Evolutionary conservation across 176 grass and related monocot genomes (phyloP).

Genomic region (Calamus simplicifolius): DNA sequence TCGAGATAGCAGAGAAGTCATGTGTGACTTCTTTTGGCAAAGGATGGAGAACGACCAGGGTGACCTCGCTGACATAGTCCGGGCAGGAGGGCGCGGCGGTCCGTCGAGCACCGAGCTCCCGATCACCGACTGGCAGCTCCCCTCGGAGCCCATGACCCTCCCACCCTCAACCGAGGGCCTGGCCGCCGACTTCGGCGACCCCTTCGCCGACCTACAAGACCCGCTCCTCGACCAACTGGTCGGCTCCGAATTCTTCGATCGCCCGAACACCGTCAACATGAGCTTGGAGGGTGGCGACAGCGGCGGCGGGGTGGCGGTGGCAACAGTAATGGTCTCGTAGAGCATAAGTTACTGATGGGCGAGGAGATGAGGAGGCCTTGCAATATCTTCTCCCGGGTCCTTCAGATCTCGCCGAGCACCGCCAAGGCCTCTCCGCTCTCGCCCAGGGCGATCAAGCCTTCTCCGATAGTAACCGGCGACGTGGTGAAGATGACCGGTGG

Average conservation of each 20-base stretch:
- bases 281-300: too few species aligned
- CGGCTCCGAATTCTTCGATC: conserved; percentile 9
- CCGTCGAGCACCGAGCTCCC: not conserved
- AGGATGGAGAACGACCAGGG: conserved; percentile 15
- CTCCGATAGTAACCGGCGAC: conserved; percentile 8
- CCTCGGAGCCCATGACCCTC: not conserved
- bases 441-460: not conserved
- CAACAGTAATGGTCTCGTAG: too few species aligned
- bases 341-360: too few species aligned
- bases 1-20: not conserved
- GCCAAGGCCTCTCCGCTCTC: not conserved
- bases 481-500: conserved; percentile 5
- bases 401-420: conserved; percentile 14
- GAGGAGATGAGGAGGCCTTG: not conserved
- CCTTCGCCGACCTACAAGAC: conserved; percentile 8
- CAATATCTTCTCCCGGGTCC: conserved; percentile 8
- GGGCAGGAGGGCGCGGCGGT: not conserved
- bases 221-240: conserved; percentile 14
- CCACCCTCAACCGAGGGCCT: conserved; percentile 25
- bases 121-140: not conserved
- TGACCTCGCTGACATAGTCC: conserved; percentile 11
- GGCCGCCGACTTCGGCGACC: conserved; percentile 19
- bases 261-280: too few species aligned
- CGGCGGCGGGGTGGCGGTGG: too few species aligned
- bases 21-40: conserved; percentile 84